Evolutionary conservation across 2,329 filamentous ascomycete genomes (phyloP).

Genomic region (Cryphonectria nitschkei): DNA sequence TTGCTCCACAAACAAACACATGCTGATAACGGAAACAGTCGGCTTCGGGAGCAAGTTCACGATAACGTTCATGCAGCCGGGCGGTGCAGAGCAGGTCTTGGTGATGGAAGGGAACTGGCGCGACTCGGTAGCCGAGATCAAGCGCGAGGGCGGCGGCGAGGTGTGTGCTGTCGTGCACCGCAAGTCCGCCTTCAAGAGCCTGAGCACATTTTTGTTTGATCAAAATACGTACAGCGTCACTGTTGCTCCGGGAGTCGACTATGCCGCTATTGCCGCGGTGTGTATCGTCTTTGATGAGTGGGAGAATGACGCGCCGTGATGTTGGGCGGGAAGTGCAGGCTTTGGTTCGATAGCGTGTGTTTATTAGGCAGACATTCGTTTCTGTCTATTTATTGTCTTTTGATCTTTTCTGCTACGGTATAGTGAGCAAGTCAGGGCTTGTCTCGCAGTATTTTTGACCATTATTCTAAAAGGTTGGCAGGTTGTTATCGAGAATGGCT

Average conservation of each 20-base stretch:
- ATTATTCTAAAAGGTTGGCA: too few species aligned
- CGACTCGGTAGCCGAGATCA: conserved; percentile 61
- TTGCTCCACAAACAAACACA: too few species aligned
- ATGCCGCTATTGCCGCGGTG: conserved; percentile 66
- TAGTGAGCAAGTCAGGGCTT: not conserved
- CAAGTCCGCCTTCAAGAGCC: conserved; percentile 53
- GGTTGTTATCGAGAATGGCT: too few species aligned
- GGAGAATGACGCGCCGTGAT: conserved; percentile 50
- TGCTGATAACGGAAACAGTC: conserved; percentile 42
- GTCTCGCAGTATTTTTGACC: not conserved
- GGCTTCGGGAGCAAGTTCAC: conserved; percentile 55
- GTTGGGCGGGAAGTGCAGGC: not conserved
- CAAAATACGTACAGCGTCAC: conserved; percentile 69
- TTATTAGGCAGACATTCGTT: not conserved
- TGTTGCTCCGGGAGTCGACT: conserved; percentile 67
- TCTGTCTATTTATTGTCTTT: not conserved
- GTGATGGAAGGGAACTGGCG: conserved; percentile 65
- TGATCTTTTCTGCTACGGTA: not conserved
- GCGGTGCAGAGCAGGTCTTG: conserved; percentile 51
- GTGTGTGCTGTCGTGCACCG: conserved; percentile 63
- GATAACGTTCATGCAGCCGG: conserved; percentile 56
- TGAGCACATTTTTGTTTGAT: conserved; percentile 59
- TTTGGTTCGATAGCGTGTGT: not conserved
- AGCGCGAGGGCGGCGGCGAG: conserved; percentile 51
- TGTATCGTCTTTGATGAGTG: conserved; percentile 72